Percentiles rank a stretch among this genome's conserved stretches.
Conservation (phyloP, 2,329 filamentous ascomycete genomes). For the Talaromyces pinophilus region DNA sequence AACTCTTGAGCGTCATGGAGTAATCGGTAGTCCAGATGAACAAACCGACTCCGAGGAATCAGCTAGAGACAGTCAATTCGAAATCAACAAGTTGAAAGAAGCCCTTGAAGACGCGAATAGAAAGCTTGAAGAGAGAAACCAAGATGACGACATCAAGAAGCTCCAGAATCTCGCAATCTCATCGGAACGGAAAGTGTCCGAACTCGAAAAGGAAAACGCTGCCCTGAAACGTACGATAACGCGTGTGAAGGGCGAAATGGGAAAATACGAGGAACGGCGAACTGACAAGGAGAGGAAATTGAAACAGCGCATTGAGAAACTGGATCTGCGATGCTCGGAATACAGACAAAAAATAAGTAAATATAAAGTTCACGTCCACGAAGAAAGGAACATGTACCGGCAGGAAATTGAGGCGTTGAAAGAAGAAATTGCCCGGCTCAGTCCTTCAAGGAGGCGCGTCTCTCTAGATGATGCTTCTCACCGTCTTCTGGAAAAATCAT, state of each 20-base stretch:
- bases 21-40: conserved; percentile 37
- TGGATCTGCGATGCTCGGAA: conserved; percentile 44
- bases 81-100: conserved; percentile 37
- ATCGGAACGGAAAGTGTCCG: conserved; percentile 44
- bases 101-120: conserved; percentile 39
- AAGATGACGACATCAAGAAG: conserved; percentile 37
- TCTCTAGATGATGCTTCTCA: conserved; percentile 29
- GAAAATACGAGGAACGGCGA: conserved; percentile 45
- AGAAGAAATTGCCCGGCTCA: conserved; percentile 34
- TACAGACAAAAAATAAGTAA: conserved; percentile 45
- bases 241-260: conserved; percentile 46
- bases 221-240: conserved; percentile 44
- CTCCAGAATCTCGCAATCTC: conserved; percentile 40
- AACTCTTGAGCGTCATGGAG: conserved; percentile 41
- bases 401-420: conserved; percentile 42
- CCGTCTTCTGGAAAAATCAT: conserved; percentile 32
- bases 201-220: conserved; percentile 45
- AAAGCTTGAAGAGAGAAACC: conserved; percentile 38
- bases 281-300: conserved; percentile 46
- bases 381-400: conserved; percentile 43
- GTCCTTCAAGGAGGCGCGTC: conserved; percentile 29
- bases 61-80: conserved; percentile 26
- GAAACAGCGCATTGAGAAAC: conserved; percentile 43
- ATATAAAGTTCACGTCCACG: conserved; percentile 38
- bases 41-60: conserved; percentile 32